Evolutionary conservation across 257 asterid genomes (phyloP), one percentile per base, ranked within the genome.

Genomic region (Salvia splendens): DNA sequence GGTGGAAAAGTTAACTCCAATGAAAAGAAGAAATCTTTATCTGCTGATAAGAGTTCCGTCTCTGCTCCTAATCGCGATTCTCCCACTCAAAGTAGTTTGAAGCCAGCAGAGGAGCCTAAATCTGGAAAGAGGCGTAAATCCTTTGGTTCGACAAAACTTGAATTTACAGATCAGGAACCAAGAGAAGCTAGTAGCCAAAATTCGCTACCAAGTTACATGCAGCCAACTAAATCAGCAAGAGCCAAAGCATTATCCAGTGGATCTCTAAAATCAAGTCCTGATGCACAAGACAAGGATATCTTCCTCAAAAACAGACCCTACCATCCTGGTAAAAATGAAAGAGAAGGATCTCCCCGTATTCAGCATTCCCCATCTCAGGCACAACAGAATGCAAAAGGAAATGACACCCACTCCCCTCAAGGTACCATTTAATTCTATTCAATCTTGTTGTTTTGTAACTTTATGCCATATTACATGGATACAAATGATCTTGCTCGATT

Each of bases 151-250:
- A 78, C 82, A 32, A 88, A 79, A 67, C 61, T 82, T 33, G 90
- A 80, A 71, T 76, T 76, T 2, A 74, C 67, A 53, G 95, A 89
- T 58, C 97, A 90, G 77, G 99, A 85, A 64, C 86, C 89, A 32
- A 80, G 95, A 78, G 95, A 91, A 61, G 81, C 83, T 73, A 84
- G 80, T 62, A 82, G 80, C 80, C 81, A 87, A 70, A 86, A 68
- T 65, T 59, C 95, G 61, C 81, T 94, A 65, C 99, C 99, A 3
- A 87, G 95, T 76, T 94, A 94, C 81, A 94, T 94, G 99, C 99
- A 91, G 73, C 95, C 99, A 7, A 94, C 99, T 62, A 83, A 94
- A 77, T 90, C 99, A 61, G 99, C 99, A 51, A 87, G 80, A 78
- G 96, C 96, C 48, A 94, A 94, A 85, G 89, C 91, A 57, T 74